These are phyloP conservation scores for Ganoderma resinaceum DNA, from an alignment of 1,284 basidiomycete genomes.

Conservation along the genomic window DNA sequence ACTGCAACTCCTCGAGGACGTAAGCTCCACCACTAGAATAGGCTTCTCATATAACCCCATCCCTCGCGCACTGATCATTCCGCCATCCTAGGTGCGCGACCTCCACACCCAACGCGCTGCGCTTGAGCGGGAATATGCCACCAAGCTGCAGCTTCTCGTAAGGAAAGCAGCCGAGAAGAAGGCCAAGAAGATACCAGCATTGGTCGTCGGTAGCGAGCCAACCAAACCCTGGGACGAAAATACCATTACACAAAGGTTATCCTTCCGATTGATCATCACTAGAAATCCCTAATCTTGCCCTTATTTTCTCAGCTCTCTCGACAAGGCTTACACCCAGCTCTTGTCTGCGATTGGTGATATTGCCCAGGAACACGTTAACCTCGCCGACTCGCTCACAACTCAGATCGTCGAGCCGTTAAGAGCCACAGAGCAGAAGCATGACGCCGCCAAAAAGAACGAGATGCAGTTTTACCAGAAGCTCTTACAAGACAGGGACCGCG, in stretches of 20 bases:
- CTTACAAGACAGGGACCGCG: constrained; percentile 70
- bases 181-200: constrained; percentile 56
- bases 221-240: constrained; percentile 66
- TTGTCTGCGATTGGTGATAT: constrained; percentile 64
- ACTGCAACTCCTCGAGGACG: constrained; percentile 68
- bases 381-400: constrained; percentile 65
- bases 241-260: constrained; percentile 63
- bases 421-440: constrained; percentile 64
- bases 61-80: neutral
- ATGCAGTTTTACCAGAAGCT: constrained; percentile 75
- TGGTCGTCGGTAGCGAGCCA: constrained; percentile 72
- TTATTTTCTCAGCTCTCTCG: constrained; percentile 60
- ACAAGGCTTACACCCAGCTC: constrained; percentile 70
- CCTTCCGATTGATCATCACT: constrained; percentile 7
- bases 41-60: constrained; percentile 4
- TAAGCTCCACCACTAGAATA: constrained; percentile 40
- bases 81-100: constrained; percentile 63
- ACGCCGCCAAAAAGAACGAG: constrained; percentile 77
- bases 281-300: neutral
- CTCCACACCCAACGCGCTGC: constrained; percentile 69
- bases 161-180: constrained; percentile 78
- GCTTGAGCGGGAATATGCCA: constrained; percentile 79
- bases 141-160: constrained; percentile 67
- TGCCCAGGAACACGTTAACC: constrained; percentile 72
- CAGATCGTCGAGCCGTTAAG: constrained; percentile 74